A percentile compares a stretch with the other conserved stretches of the same genome.
These are phyloP conservation scores for Thecaphora thlaspeos DNA, from an alignment of 1,284 basidiomycete genomes.

Conservation along the genomic window DNA sequence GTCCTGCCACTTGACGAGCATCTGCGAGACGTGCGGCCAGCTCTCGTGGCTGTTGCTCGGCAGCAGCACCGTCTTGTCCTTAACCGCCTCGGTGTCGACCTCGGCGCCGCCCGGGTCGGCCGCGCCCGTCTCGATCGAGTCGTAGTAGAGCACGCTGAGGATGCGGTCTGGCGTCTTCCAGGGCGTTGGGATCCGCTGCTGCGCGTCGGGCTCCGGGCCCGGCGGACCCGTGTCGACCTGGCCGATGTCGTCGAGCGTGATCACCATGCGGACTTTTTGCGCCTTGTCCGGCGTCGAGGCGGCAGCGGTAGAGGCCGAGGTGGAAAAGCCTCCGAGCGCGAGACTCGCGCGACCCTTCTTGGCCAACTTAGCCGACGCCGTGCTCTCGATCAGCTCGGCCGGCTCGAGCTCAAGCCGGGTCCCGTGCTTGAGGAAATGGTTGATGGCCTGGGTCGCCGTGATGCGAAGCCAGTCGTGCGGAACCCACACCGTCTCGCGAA, in stretches of 20 bases:
- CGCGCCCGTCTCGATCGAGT: constrained; percentile 14
- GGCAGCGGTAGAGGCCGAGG: constrained; percentile 1
- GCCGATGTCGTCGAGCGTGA: constrained; percentile 28
- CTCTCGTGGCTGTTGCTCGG: constrained; percentile 20
- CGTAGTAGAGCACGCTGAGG: constrained; percentile 30
- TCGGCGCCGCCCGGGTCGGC: constrained; percentile 19
- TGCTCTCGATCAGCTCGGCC: constrained; percentile 5
- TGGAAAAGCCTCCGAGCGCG: constrained; percentile 10
- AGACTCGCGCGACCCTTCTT: constrained; percentile 15
- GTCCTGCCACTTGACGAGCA: constrained; percentile 77
- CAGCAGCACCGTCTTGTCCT: constrained; percentile 12
- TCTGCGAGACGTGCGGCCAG: constrained; percentile 21
- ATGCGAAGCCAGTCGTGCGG: constrained; percentile 42
- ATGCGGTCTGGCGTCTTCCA: constrained; percentile 44
- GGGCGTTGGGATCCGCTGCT: constrained; percentile 30
- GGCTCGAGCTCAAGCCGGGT: constrained; percentile 39
- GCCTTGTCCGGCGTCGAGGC: constrained; percentile 5
- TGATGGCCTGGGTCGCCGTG: neutral
- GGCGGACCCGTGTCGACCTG: constrained; percentile 35
- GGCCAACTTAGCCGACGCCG: neutral
- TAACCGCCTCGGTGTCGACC: constrained; percentile 18
- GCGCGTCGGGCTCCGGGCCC: constrained; percentile 33
- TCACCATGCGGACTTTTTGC: constrained; percentile 11
- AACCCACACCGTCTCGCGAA: constrained; percentile 39
- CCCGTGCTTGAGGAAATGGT: constrained; percentile 29